Base-by-base conservation (phyloP, 148 eudicot genomes). In the Hydrangea macrophylla region DNA sequence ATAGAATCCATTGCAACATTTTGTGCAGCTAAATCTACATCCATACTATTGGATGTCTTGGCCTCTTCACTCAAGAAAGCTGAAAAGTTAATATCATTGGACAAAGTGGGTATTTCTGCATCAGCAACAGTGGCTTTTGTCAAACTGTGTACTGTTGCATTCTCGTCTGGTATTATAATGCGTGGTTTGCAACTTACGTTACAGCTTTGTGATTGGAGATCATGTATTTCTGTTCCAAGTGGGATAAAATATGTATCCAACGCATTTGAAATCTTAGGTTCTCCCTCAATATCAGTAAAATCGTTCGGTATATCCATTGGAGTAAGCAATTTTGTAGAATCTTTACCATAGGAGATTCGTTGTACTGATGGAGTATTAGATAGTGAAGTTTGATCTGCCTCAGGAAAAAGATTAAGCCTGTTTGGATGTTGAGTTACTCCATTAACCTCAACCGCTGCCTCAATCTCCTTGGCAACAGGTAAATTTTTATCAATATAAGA, bases 401-500 rank as follows among this genome's bases (percentile, higher is more conserved):
- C 55, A 3, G 26, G 68, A 62, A 63, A 50, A 70, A 56, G 9
- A 42, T 39, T 23, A 25, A 59, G 58, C 48, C 45, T 65, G 44
- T 59, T 65, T 17, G 58, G 65, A 66, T 59, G 73, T 54, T 70
- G 58, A 11, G 78, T 44, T 67, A 54, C 26, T 40, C 30, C 67
- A 56, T 54, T 55, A 62, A 24, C 69, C 27, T 64, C 62, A 67
- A 26, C 9, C 35, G 70, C 48, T 44, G 30, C 65, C 65, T 27
- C 68, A 26, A 44, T 69, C 45, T 78, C 70, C 68, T 64, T 36
- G 24, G 69, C 65, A 68, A 58, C 11, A 22, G 71, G 58, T 7
- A 54, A 66, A 37, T 62, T 30, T 6, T 56, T 69, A 48, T 37
- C 73, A 60, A 53, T 45, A 67, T 59, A 32, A n/a, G 89, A 81